These are phyloP conservation scores for Ceratonia siliqua DNA, from an alignment of 306 rosid genomes.

Conservation along the genomic window DNA sequence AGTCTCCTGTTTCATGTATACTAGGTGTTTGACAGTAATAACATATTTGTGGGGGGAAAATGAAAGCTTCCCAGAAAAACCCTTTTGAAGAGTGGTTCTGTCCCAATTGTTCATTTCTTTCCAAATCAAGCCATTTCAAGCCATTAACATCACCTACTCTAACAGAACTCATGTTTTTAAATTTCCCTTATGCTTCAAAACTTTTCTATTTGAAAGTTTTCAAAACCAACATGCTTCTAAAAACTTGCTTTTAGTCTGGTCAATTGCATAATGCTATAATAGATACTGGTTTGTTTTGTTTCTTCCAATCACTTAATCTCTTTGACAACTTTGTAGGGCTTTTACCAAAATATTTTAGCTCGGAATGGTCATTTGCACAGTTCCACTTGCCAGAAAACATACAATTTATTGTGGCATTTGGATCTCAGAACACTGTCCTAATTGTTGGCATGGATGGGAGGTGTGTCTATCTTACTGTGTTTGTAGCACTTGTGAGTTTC, in stretches of 20 bases:
- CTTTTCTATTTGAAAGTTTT: neutral
- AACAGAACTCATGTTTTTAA: neutral
- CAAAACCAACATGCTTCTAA: constrained; percentile 24
- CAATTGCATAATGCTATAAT: neutral
- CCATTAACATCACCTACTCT: constrained; percentile 8
- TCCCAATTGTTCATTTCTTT: neutral
- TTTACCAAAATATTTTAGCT: constrained; percentile 95
- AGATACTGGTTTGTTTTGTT: neutral
- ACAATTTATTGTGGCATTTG: constrained; percentile 80
- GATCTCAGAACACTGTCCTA: constrained; percentile 70
- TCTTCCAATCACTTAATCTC: constrained; percentile 17
- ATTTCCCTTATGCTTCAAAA: neutral
- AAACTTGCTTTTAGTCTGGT: constrained; percentile 10
- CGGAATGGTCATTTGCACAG: constrained; percentile 97
- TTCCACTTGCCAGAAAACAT: constrained; percentile 78
- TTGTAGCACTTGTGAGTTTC: neutral
- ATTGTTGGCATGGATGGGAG: constrained; percentile 91
- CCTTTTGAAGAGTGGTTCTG: neutral
- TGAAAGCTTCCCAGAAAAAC: neutral
- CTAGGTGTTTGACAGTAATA: constrained; percentile 14
- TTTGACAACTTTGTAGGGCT: constrained; percentile 55
- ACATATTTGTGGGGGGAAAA: too few species aligned
- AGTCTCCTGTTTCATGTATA: constrained; percentile 1
- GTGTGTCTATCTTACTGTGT: constrained; percentile 43
- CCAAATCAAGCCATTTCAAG: constrained; percentile 9